These are phyloP conservation scores for Tolypocladium ophioglossoides DNA, from an alignment of 2,329 filamentous ascomycete species.

Conservation along the genomic window DNA sequence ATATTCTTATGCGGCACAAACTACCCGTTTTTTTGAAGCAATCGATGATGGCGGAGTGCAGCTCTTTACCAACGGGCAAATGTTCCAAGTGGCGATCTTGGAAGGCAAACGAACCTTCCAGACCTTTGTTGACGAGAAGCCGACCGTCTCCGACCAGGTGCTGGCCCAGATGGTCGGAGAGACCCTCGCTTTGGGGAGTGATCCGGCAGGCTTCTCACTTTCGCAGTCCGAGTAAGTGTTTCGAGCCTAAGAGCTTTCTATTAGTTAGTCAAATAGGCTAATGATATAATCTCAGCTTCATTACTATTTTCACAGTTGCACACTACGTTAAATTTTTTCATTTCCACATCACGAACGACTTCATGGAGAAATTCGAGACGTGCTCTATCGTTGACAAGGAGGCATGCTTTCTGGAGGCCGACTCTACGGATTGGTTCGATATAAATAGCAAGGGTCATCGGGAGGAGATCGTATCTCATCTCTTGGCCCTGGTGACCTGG, in stretches of 20 bases:
- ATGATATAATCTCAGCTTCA: neutral
- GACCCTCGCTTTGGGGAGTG: neutral
- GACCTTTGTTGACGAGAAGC: neutral
- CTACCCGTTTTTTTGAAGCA: neutral
- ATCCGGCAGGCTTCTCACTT: neutral
- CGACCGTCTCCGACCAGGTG: neutral
- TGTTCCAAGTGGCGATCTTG: neutral
- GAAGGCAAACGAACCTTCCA: too few relatives aligned
- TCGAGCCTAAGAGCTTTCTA: neutral
- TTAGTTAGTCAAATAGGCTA: neutral
- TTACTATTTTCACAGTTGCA: neutral
- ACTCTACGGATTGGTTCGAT: too few relatives aligned
- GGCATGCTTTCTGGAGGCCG: too few relatives aligned
- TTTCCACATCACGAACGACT: neutral
- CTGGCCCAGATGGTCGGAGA: neutral
- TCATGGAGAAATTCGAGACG: neutral
- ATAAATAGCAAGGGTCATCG: too few relatives aligned
- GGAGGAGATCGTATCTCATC: too few relatives aligned
- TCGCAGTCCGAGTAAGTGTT: neutral
- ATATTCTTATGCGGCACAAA: too few relatives aligned
- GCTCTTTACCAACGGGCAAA: neutral
- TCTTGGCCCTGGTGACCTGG: too few relatives aligned
- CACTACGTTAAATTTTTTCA: neutral
- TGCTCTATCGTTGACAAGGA: neutral
- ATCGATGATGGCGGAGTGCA: neutral